phyloP scores from a whole-genome alignment of 768 basidiomycete genomes.

The Pulveroboletus ravenelii region DNA sequence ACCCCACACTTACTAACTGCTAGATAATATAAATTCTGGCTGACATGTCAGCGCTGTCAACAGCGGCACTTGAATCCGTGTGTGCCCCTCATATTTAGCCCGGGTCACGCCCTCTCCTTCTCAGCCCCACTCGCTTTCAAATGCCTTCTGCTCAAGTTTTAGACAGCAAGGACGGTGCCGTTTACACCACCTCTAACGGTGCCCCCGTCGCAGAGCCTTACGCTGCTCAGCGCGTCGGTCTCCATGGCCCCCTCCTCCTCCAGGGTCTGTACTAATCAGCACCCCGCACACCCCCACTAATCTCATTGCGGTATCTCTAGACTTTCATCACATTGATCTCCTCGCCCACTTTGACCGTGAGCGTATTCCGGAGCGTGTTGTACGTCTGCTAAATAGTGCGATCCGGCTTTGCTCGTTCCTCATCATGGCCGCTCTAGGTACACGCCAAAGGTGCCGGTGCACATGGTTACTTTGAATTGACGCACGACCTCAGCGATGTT shows the following conservation, averaged over 20 bases:
- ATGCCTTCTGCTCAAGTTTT: constrained; percentile 68
- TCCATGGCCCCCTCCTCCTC: constrained; percentile 77
- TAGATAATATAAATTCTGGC: too few relatives aligned
- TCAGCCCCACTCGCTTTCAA: constrained; percentile 1
- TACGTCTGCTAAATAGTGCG: constrained; percentile 31
- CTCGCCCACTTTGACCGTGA: constrained; percentile 93
- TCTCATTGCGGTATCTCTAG: constrained; percentile 35
- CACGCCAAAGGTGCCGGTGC: constrained; percentile 92
- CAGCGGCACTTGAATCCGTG: constrained; percentile 25
- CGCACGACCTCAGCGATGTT: constrained; percentile 79
- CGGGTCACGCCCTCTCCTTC: background rate
- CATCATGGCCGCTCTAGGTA: constrained; percentile 45
- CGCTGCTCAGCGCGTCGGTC: constrained; percentile 69
- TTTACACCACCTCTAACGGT: constrained; percentile 86
- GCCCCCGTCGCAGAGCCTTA: constrained; percentile 74
- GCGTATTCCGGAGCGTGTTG: constrained; percentile 93
- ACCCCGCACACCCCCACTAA: background rate
- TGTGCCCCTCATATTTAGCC: constrained; percentile 10
- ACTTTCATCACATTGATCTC: constrained; percentile 86
- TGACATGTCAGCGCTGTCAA: background rate
- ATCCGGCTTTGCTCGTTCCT: constrained; percentile 10
- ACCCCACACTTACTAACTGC: too few relatives aligned
- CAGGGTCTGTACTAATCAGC: constrained; percentile 53
- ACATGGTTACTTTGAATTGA: constrained; percentile 90
- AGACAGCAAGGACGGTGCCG: constrained; percentile 48